Conservation (phyloP, 2,329 filamentous ascomycete genomes). For the Xylaria sp. region DNA sequence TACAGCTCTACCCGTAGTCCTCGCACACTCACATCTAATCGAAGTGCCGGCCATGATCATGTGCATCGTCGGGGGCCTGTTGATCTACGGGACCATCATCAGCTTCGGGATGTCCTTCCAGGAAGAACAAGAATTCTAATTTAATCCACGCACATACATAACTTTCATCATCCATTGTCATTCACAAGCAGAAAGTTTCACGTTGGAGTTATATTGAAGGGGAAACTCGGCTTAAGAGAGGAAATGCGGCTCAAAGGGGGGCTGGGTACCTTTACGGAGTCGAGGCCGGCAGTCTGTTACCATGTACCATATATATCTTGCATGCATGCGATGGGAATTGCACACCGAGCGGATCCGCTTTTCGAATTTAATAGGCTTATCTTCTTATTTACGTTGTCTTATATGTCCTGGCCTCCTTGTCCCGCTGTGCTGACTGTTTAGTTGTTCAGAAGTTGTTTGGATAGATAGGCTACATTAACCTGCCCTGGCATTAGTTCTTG, state of each 20-base stretch:
- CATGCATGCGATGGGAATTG: constrained; percentile 29
- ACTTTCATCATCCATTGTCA: background rate
- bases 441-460: background rate
- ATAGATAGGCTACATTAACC: background rate
- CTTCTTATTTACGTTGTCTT: background rate
- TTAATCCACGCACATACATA: constrained; percentile 3
- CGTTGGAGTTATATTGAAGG: background rate
- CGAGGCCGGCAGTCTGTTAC: constrained; percentile 25
- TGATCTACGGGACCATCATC: constrained; percentile 99
- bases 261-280: constrained; percentile 3
- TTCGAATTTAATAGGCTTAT: constrained; percentile 18
- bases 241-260: background rate
- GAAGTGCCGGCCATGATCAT: constrained; percentile 88
- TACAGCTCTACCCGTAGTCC: constrained; percentile 84
- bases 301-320: constrained; percentile 29
- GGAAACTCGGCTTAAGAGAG: background rate
- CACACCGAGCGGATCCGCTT: constrained; percentile 14
- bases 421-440: background rate
- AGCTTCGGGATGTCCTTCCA: constrained; percentile 99
- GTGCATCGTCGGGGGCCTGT: constrained; percentile 89
- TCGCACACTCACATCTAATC: constrained; percentile 89
- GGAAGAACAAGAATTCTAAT: constrained; percentile 93
- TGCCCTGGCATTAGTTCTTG: background rate
- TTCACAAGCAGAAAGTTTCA: background rate
- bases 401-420: background rate